Conservation (phyloP, 2,329 filamentous ascomycete genomes). For the Apiospora arundinis region DNA sequence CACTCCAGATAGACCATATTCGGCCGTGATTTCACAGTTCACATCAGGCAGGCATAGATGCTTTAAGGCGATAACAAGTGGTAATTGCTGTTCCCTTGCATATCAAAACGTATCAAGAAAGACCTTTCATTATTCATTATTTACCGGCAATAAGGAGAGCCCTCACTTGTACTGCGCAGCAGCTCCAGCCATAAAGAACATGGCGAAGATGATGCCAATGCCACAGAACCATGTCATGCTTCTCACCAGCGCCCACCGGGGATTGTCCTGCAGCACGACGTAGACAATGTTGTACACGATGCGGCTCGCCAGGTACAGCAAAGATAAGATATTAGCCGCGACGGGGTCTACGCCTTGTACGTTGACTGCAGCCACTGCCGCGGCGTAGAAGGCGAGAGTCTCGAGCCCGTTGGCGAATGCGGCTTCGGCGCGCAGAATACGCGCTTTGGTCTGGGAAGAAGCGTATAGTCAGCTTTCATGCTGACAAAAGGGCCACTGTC, state of each 20-base stretch:
- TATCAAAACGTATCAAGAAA: background rate
- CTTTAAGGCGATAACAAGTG: too few relatives aligned
- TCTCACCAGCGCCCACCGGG: conserved; percentile 27
- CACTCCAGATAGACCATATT: too few relatives aligned
- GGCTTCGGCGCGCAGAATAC: conserved; percentile 29
- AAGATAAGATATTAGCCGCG: conserved; percentile 25
- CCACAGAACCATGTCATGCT: conserved; percentile 27
- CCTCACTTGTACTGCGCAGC: conserved; percentile 21
- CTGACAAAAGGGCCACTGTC: too few relatives aligned
- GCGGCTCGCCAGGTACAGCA: conserved; percentile 26
- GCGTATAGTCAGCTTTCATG: background rate
- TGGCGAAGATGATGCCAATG: conserved; percentile 25
- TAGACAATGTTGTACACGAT: conserved; percentile 28
- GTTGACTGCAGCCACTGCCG: conserved; percentile 26
- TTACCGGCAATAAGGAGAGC: too few relatives aligned
- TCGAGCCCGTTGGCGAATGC: conserved; percentile 30
- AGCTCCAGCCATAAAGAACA: conserved; percentile 25
- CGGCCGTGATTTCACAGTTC: too few relatives aligned
- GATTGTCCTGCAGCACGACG: conserved; percentile 28
- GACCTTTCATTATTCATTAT: background rate
- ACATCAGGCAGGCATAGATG: too few relatives aligned
- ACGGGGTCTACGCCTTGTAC: conserved; percentile 20
- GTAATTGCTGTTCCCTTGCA: background rate
- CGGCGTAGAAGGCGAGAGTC: conserved; percentile 28
- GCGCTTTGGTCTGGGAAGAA: conserved; percentile 24